phyloP scores from a whole-genome alignment of 441 rosid species.

The Hura crepitans region DNA sequence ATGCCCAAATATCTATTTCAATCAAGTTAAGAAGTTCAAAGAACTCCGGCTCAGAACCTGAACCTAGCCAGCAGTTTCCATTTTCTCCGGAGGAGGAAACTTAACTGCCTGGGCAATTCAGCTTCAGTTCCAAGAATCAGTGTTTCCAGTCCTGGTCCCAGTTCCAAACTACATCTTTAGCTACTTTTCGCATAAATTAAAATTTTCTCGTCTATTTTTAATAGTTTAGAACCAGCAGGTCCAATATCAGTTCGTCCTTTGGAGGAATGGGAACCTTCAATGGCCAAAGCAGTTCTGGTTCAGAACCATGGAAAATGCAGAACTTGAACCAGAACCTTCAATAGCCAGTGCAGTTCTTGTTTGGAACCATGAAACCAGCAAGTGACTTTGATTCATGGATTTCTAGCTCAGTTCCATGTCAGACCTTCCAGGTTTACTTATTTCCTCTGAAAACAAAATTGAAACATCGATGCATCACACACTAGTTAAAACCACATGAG shows the following conservation, averaged over 20 bases:
- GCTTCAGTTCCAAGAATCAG: not conserved
- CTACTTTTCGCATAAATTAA: not conserved
- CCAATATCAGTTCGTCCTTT: not conserved
- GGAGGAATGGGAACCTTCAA: not conserved
- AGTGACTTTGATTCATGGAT: not conserved
- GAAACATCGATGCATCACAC: slow-evolving; percentile 4
- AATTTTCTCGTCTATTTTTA: not conserved
- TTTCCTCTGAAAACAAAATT: slow-evolving; percentile 11
- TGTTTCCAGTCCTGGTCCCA: not conserved
- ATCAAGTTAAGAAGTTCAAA: slow-evolving; percentile 17
- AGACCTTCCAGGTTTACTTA: slow-evolving; percentile 1
- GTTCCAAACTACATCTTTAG: not conserved
- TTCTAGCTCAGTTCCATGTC: not conserved
- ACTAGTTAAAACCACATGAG: not conserved
- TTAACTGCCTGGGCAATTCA: not conserved
- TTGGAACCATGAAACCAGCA: not conserved
- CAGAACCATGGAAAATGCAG: not conserved
- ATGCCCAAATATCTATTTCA: slow-evolving; percentile 6
- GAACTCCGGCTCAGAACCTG: not conserved
- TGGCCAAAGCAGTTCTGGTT: not conserved
- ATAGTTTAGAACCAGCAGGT: not conserved
- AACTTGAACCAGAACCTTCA: not conserved
- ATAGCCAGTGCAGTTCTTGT: not conserved
- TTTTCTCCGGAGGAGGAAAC: not conserved
- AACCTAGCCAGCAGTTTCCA: not conserved